phyloP scores from a whole-genome alignment of 116 monocot species.

The Dioscorea cayenensis region DNA sequence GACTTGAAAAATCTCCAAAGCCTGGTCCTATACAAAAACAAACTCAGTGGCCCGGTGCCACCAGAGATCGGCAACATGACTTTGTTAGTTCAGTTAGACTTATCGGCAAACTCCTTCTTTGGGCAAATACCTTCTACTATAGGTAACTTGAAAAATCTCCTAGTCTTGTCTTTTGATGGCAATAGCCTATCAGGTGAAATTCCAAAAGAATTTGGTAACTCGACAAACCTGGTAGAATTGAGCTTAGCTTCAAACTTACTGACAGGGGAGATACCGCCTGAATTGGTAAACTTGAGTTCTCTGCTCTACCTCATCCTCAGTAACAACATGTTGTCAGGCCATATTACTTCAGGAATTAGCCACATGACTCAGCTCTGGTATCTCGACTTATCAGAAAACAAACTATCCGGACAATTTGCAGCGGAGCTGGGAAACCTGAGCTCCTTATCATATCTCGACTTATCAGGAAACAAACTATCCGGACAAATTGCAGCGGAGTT shows the following conservation, averaged over 20 bases:
- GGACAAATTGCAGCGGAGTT: no score
- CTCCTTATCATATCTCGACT: no score
- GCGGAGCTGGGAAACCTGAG: no score
- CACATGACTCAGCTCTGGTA: no score
- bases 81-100: slow-evolving; percentile 18
- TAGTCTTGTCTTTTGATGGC: slow-evolving; percentile 35
- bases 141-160: no score
- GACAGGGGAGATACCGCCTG: slow-evolving; percentile 52
- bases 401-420: no score
- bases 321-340: slow-evolving; percentile 22
- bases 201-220: slow-evolving; percentile 40
- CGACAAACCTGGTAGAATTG: slow-evolving; percentile 39
- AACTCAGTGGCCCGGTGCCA: slow-evolving; percentile 40
- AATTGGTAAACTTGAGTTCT: slow-evolving; percentile 24
- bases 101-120: no score
- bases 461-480: no score
- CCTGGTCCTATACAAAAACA: slow-evolving; percentile 37
- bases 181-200: slow-evolving; percentile 45
- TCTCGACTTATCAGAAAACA: no score
- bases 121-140: no score
- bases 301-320: slow-evolving; percentile 62
- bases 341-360: no score
- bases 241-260: slow-evolving; percentile 51
- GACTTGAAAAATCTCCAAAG: slow-evolving; percentile 26
- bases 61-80: slow-evolving; percentile 49